These are phyloP conservation scores for Cladosporium sphaerospermum DNA, from an alignment of 2,329 filamentous ascomycete genomes.

Conservation along the genomic window DNA sequence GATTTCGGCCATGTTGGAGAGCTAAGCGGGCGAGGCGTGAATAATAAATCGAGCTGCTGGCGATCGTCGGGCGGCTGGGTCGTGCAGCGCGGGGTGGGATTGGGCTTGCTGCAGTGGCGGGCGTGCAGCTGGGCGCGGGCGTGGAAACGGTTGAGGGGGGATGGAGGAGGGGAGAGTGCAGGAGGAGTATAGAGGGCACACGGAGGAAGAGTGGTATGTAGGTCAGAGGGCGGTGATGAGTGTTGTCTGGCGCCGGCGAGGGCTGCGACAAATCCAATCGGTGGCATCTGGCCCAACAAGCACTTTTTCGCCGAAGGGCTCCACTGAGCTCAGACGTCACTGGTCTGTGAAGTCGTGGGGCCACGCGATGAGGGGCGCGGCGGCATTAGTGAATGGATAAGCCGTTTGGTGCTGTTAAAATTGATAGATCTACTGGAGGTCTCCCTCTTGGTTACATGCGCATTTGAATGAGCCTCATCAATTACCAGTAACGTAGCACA, in stretches of 20 bases:
- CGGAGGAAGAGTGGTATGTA: neutral
- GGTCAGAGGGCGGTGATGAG: neutral
- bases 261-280: too few relatives aligned
- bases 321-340: constrained; percentile 4
- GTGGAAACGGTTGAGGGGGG: too few relatives aligned
- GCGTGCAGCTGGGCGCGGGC: neutral
- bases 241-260: neutral
- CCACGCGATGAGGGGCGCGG: too few relatives aligned
- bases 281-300: constrained; percentile 4
- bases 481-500: too few relatives aligned
- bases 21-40: neutral
- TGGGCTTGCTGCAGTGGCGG: neutral
- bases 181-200: neutral
- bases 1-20: constrained; percentile 26
- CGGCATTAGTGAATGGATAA: too few relatives aligned
- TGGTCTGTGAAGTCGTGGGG: too few relatives aligned
- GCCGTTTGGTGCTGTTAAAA: too few relatives aligned
- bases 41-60: neutral
- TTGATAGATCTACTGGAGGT: too few relatives aligned
- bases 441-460: too few relatives aligned
- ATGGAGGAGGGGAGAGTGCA: neutral
- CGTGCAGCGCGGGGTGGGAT: constrained; percentile 4
- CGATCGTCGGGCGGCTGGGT: constrained; percentile 6
- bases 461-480: too few relatives aligned
- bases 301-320: constrained; percentile 9